Percentiles rank a stretch among this genome's conserved stretches.
Evolutionary conservation across 1,284 basidiomycete species (phyloP).

Genomic region (Microbotryomycetes sp.): DNA sequence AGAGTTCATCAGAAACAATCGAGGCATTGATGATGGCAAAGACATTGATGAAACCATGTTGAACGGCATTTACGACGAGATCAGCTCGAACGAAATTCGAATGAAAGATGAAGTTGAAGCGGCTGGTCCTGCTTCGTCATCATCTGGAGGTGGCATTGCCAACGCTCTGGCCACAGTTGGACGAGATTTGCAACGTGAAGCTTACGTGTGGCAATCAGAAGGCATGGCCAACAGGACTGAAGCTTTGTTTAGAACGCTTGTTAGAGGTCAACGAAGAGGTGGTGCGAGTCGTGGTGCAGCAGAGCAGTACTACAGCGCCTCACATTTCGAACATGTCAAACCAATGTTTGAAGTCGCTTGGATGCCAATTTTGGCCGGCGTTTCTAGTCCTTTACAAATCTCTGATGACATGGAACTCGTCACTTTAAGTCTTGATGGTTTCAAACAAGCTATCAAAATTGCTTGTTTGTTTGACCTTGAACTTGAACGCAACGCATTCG

Average conservation of each 20-base stretch:
- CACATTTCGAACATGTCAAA: conserved; percentile 85
- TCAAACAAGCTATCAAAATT: conserved; percentile 86
- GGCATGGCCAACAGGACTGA: conserved; percentile 95
- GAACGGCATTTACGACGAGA: conserved; percentile 75
- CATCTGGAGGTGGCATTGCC: conserved; percentile 59
- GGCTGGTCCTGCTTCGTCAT: conserved; percentile 44
- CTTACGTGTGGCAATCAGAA: conserved; percentile 85
- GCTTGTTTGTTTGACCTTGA: conserved; percentile 94
- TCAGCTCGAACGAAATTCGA: conserved; percentile 81
- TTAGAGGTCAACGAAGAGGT: conserved; percentile 70
- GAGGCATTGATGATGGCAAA: conserved; percentile 83
- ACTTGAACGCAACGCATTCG: conserved; percentile 89
- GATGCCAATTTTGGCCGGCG: conserved; percentile 90
- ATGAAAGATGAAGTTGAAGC: conserved; percentile 93
- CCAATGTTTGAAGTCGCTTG: conserved; percentile 99
- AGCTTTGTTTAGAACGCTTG: conserved; percentile 83
- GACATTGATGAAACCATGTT: conserved; percentile 82
- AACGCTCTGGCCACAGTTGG: conserved; percentile 79
- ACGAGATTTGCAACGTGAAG: conserved; percentile 85
- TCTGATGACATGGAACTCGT: conserved; percentile 79
- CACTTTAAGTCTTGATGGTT: conserved; percentile 85
- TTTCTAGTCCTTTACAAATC: conserved; percentile 78
- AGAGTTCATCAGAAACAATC: conserved; percentile 87
- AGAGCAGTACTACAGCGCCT: conserved; percentile 90
- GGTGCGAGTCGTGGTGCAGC: conserved; percentile 47